phyloP scores from a whole-genome alignment of 2,329 filamentous ascomycete genomes.

The Colletotrichum tanaceti region DNA sequence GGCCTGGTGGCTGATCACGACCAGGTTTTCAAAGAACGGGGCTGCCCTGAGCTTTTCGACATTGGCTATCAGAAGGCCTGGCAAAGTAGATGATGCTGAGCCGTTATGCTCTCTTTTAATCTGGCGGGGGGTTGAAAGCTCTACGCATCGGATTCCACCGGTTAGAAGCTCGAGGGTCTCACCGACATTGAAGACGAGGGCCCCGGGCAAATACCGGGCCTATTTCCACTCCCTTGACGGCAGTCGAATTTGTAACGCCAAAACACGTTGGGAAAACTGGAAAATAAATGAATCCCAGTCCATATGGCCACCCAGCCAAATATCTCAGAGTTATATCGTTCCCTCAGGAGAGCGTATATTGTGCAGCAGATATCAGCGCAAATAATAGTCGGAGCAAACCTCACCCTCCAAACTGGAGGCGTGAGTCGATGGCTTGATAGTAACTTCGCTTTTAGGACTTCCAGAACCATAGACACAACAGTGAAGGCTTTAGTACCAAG shows the following conservation, averaged over 20 bases:
- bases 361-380: constrained; percentile 14
- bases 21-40: neutral
- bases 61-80: constrained; percentile 46
- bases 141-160: constrained; percentile 47
- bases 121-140: constrained; percentile 49
- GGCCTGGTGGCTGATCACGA: neutral
- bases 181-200: constrained; percentile 57
- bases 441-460: neutral
- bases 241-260: constrained; percentile 60
- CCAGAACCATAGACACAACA: neutral
- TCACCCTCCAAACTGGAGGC: neutral
- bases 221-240: constrained; percentile 55
- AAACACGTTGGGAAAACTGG: constrained; percentile 65
- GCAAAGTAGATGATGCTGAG: constrained; percentile 51
- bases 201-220: constrained; percentile 56
- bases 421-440: constrained; percentile 4
- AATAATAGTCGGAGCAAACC: constrained; percentile 1
- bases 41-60: neutral
- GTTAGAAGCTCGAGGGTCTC: constrained; percentile 47
- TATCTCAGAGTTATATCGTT: neutral
- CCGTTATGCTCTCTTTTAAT: constrained; percentile 47
- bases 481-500: neutral
- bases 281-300: constrained; percentile 64
- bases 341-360: neutral
- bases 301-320: constrained; percentile 54